Evolutionary conservation across 1,139 yeast species (phyloP).

Genomic region (Hansenula anomala): DNA sequence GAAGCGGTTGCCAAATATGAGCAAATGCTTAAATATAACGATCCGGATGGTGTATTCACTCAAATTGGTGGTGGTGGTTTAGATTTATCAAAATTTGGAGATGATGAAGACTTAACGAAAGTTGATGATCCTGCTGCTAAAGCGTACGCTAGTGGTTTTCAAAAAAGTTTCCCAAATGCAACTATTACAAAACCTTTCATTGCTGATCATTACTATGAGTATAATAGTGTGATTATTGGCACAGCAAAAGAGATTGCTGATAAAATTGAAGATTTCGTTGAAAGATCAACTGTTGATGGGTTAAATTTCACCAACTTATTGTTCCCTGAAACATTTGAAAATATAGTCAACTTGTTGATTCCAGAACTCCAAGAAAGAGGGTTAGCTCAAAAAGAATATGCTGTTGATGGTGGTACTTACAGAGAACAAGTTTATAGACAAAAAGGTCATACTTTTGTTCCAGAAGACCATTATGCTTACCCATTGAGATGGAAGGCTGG

Average conservation of each 20-base stretch:
- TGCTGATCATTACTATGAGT: conserved; percentile 14
- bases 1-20: conserved; percentile 26
- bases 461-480: conserved; percentile 33
- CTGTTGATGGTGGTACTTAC: conserved; percentile 18
- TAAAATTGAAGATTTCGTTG: conserved; percentile 28
- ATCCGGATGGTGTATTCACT: conserved; percentile 33
- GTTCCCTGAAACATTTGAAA: conserved; percentile 28
- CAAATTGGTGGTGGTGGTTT: conserved; percentile 30
- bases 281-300: conserved; percentile 29
- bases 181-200: background rate
- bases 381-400: conserved; percentile 26
- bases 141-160: background rate
- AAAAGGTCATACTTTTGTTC: conserved; percentile 25
- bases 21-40: conserved; percentile 27
- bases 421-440: conserved; percentile 15
- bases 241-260: conserved; percentile 9
- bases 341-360: conserved; percentile 27
- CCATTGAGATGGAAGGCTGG: conserved; percentile 33
- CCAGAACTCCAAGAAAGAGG: conserved; percentile 29
- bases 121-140: conserved; percentile 18
- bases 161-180: background rate
- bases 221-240: conserved; percentile 9
- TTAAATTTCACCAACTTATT: conserved; percentile 29
- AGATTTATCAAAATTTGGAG: conserved; percentile 23
- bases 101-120: conserved; percentile 22